Percentiles rank a stretch among this genome's conserved stretches.
Conservation (phyloP, 352 stramenopile genomes). For the Phytophthora pinifolia region DNA sequence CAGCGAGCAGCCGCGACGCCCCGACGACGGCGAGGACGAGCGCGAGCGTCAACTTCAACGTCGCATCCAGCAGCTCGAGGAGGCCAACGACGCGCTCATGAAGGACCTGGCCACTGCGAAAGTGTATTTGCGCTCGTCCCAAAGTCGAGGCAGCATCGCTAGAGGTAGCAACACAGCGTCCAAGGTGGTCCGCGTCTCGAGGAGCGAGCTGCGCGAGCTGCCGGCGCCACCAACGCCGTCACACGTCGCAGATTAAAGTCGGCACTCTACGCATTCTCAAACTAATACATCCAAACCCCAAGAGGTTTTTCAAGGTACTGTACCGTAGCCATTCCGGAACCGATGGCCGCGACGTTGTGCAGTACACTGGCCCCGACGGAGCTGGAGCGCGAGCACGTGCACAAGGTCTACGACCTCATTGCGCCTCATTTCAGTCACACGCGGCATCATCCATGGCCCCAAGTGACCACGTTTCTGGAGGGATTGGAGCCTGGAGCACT, state of each 20-base stretch:
- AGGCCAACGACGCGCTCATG: conserved; percentile 72
- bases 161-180: conserved; percentile 21
- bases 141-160: conserved; percentile 32
- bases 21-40: conserved; percentile 11
- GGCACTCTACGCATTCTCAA: background rate
- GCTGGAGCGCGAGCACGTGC: conserved; percentile 78
- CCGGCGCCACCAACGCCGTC: conserved; percentile 31
- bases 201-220: conserved; percentile 65
- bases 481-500: conserved; percentile 47
- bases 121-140: conserved; percentile 60
- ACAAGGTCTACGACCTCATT: conserved; percentile 87
- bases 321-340: conserved; percentile 17
- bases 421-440: conserved; percentile 84
- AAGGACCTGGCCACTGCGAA: conserved; percentile 76
- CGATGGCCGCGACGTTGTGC: conserved; percentile 11
- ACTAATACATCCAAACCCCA: too few relatives aligned
- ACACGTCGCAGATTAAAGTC: conserved; percentile 22
- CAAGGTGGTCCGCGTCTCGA: conserved; percentile 66
- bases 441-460: conserved; percentile 78
- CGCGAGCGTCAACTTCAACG: conserved; percentile 36
- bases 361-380: conserved; percentile 43
- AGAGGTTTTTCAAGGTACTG: too few relatives aligned
- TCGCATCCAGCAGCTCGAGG: conserved; percentile 72
- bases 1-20: conserved; percentile 37
- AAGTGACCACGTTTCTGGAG: conserved; percentile 65